Percentiles rank a stretch among this genome's conserved stretches.
Conservation (phyloP, 208 protist genomes). For the Crithidia thermophila region DNA sequence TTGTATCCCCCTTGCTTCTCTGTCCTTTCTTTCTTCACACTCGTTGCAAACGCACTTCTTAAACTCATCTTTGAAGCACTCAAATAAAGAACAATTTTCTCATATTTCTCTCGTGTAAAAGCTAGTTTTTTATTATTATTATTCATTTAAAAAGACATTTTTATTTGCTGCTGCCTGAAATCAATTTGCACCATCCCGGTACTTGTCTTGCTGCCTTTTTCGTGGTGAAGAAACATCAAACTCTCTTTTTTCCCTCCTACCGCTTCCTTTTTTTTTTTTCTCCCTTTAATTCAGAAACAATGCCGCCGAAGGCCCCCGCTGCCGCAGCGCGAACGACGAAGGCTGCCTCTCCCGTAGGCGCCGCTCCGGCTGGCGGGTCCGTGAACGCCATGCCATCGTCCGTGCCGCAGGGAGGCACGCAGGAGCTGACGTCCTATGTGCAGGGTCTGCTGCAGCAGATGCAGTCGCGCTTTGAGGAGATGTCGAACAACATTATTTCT, state of each 20-base stretch:
- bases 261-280: conserved; percentile 24
- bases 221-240: background rate
- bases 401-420: conserved; percentile 50
- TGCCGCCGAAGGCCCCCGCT: conserved; percentile 33
- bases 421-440: conserved; percentile 94
- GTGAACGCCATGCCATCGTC: conserved; percentile 3
- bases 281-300: conserved; percentile 1
- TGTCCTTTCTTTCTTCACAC: background rate
- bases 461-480: conserved; percentile 95
- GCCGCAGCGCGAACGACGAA: conserved; percentile 15
- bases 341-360: conserved; percentile 7
- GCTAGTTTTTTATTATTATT: too few species aligned
- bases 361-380: background rate
- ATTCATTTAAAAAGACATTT: too few species aligned
- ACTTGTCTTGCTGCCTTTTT: background rate
- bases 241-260: background rate
- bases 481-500: conserved; percentile 93
- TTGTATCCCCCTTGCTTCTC: too few species aligned
- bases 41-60: too few species aligned
- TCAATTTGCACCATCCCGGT: too few species aligned
- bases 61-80: too few species aligned
- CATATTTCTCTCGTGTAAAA: too few species aligned
- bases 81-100: too few species aligned
- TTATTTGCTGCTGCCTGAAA: too few species aligned
- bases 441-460: conserved; percentile 95